Percentiles rank a stretch among this genome's conserved stretches.
Conservation (phyloP, 108 stramenopile species). For the Cyclotella sp. region DNA sequence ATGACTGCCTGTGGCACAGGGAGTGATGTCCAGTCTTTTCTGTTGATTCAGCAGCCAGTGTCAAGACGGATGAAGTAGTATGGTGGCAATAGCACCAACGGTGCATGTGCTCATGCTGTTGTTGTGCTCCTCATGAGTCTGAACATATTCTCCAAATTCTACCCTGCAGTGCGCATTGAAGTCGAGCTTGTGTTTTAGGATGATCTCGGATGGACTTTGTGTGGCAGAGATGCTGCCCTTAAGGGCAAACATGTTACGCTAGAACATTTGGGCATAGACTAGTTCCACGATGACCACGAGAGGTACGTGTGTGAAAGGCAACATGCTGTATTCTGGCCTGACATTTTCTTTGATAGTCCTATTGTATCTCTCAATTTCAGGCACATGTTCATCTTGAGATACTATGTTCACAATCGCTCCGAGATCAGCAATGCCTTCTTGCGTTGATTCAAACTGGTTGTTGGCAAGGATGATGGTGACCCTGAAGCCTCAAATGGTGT, state of each 20-base stretch:
- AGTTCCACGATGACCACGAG: not conserved
- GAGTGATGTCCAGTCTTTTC: not conserved
- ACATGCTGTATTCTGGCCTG: not conserved
- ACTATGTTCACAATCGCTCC: too few relatives aligned
- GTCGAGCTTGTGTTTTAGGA: not conserved
- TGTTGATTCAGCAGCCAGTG: not conserved
- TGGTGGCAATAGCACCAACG: not conserved
- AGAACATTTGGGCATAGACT: not conserved
- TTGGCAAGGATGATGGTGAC: not conserved
- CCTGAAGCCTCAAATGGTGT: not conserved
- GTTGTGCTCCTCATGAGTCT: conserved; percentile 37
- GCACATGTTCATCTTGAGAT: too few relatives aligned
- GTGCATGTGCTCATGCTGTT: conserved; percentile 41
- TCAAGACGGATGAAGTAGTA: not conserved
- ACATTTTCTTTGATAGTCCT: not conserved
- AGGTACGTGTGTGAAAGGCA: not conserved
- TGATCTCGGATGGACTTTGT: not conserved
- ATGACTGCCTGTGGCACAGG: not conserved
- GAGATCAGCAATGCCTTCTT: not conserved
- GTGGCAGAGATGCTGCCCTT: not conserved
- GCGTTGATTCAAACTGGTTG: conserved; percentile 1
- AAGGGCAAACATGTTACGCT: not conserved
- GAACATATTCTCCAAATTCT: conserved; percentile 7
- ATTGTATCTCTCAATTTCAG: too few relatives aligned
- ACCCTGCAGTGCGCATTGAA: conserved; percentile 5